Base-by-base conservation (phyloP, 495 filamentous ascomycete genomes). In the Baudoinia panamericana region DNA sequence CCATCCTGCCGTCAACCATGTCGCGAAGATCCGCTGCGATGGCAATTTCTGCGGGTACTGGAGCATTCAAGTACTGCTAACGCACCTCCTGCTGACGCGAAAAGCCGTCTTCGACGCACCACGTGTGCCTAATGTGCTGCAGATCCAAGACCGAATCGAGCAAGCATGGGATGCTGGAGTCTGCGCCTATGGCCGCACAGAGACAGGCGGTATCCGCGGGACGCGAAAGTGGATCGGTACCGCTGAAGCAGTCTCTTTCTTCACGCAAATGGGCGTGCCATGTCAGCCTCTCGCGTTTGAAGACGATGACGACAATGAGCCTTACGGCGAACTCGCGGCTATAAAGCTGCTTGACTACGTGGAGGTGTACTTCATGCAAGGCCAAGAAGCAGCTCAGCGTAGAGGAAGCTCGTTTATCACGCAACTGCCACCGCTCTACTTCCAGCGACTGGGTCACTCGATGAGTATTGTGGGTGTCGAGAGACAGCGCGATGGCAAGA, bases 151-250 rank as follows among this genome's bases (percentile, higher is more conserved):
- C 32, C 66, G 75, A 56, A 94, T 97, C 49, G 90, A 97, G 58
- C 53, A 67, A 5, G 90, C 86, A 1, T 97, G 90, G 90, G 83
- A 93, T 53, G 65, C 65, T 57, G 86, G 84, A 4, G 84, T 90
- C 54, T 87, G 90, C 53, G 57, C 66, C 12, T 63, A 69, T 18
- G 85, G 82, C 0, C 69, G 82, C 24, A 48, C 71, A 3, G 84
- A 96, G 59, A 95, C 90, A 2, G 88, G 90, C 11, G 85, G 85
- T 2, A 80, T 97, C 47, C 70, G 63, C 36, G 82, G 82, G 2
- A 95, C 90, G 0, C 72, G 90, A 22, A 96, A 95, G 54, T 97
- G 87, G 50, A 95, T 97, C 57, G 90, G 90, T 36, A 95, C 90
- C 4, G 76, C 84, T 16, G 90, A 97, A 68, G 52, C 32, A 33